A percentile compares a stretch with the other conserved stretches of the same genome.
Evolutionary conservation across 345 rosid genomes (phyloP).

Genomic region (Mercurialis annua): DNA sequence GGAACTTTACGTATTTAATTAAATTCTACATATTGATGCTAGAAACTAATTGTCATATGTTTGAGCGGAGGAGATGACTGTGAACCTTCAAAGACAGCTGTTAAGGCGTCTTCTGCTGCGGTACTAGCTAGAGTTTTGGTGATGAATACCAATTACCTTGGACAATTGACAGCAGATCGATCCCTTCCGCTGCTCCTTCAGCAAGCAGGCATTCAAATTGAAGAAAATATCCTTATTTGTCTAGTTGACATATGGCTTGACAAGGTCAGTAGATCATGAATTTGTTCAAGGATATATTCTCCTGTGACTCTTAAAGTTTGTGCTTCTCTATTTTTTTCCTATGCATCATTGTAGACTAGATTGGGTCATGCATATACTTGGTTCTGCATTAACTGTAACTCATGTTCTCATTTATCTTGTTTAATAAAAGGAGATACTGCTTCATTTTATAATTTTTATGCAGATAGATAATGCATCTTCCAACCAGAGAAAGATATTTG

Average conservation of each 20-base stretch:
- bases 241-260: slow-evolving; percentile 94
- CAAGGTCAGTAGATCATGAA: slow-evolving; percentile 53
- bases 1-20: slow-evolving; percentile 4
- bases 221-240: slow-evolving; percentile 77
- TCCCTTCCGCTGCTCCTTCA: slow-evolving; percentile 68
- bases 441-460: slow-evolving; percentile 2
- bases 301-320: not conserved
- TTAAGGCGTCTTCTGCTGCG: slow-evolving; percentile 78
- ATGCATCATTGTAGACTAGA: not conserved
- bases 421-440: not conserved
- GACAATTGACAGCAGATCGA: slow-evolving; percentile 82
- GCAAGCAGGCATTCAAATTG: slow-evolving; percentile 64
- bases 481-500: slow-evolving; percentile 71
- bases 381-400: not conserved
- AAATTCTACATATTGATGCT: slow-evolving; percentile 21
- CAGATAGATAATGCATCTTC: slow-evolving; percentile 82
- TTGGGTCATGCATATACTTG: not conserved
- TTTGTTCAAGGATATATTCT: not conserved
- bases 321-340: not conserved
- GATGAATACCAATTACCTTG: slow-evolving; percentile 83
- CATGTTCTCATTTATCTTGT: not conserved
- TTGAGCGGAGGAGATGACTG: slow-evolving; percentile 83
- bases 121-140: slow-evolving; percentile 90
- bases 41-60: slow-evolving; percentile 84
- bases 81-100: slow-evolving; percentile 82